Conservation (phyloP, 192 early-diverging fungal species). For the Backusella australiensis region DNA sequence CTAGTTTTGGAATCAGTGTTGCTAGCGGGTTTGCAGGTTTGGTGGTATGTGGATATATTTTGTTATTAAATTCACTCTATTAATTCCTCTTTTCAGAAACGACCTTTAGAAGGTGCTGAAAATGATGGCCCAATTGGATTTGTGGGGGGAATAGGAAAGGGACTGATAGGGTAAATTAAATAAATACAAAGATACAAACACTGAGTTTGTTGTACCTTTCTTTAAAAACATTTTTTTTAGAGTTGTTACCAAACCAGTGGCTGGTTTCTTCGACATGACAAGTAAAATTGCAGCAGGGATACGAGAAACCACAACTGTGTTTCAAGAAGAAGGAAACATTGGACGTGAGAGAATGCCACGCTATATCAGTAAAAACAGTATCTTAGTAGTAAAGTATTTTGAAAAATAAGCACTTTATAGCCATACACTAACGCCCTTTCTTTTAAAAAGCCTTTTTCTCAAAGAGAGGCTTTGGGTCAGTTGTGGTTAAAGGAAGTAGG, state of each 20-base stretch:
- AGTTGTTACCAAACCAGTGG: slow-evolving; percentile 80
- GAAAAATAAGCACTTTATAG: not conserved
- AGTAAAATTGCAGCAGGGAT: slow-evolving; percentile 81
- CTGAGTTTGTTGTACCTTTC: not conserved
- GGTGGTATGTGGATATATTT: slow-evolving; percentile 37
- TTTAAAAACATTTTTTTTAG: slow-evolving; percentile 27
- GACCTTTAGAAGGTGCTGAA: slow-evolving; percentile 77
- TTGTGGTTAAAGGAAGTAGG: slow-evolving; percentile 70
- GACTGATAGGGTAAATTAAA: slow-evolving; percentile 56
- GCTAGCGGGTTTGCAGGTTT: slow-evolving; percentile 77
- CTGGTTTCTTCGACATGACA: slow-evolving; percentile 83
- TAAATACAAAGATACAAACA: not conserved
- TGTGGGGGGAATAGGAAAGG: slow-evolving; percentile 81
- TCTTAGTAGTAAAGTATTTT: slow-evolving; percentile 42
- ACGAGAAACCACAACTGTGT: slow-evolving; percentile 82
- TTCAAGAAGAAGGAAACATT: slow-evolving; percentile 64
- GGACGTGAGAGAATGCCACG: slow-evolving; percentile 77
- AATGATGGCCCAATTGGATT: slow-evolving; percentile 77
- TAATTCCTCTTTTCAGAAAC: slow-evolving; percentile 33
- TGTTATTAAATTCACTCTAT: not conserved
- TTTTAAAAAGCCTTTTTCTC: slow-evolving; percentile 52
- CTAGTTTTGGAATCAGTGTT: slow-evolving; percentile 68
- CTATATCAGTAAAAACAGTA: slow-evolving; percentile 66
- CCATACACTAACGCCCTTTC: not conserved
- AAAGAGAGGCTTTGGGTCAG: slow-evolving; percentile 72